Evolutionary conservation across 345 rosid genomes (phyloP).

Genomic region (Sisymbrium altissimum): DNA sequence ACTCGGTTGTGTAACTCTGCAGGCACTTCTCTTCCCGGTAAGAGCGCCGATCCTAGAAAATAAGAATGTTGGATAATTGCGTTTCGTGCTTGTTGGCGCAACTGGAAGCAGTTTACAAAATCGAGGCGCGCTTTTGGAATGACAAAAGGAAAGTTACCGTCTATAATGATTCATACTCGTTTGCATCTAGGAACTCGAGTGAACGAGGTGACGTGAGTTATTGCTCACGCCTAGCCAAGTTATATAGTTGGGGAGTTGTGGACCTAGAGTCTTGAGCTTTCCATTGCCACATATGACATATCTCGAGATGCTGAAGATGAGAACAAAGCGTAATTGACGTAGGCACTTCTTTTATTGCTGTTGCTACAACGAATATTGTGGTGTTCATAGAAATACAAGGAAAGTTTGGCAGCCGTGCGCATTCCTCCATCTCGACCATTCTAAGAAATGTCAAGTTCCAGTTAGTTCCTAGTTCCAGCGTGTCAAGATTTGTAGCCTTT

Average conservation of each 20-base stretch:
- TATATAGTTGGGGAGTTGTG: neutral
- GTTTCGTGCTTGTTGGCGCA: too few relatives aligned
- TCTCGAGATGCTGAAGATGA: neutral
- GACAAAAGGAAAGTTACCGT: too few relatives aligned
- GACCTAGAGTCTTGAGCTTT: neutral
- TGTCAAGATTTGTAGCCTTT: slow-evolving; percentile 9
- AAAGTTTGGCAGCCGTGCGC: too few relatives aligned
- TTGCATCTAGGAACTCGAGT: too few relatives aligned
- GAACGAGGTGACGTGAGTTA: too few relatives aligned
- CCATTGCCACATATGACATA: neutral
- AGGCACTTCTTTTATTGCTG: neutral
- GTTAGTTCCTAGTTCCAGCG: neutral
- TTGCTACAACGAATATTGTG: neutral
- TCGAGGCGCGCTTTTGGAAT: too few relatives aligned
- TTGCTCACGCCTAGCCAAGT: neutral
- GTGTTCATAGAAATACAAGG: too few relatives aligned
- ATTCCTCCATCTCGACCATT: too few relatives aligned
- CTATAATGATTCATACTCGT: too few relatives aligned
- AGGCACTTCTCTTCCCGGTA: slow-evolving; percentile 1
- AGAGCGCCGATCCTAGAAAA: neutral
- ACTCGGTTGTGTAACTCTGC: neutral
- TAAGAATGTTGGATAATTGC: neutral
- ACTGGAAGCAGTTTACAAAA: too few relatives aligned
- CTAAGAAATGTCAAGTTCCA: neutral
- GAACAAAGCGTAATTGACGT: neutral